Evolutionary conservation across 2,329 filamentous ascomycete genomes (phyloP), one percentile per base, ranked within the genome.

Genomic region (Blastomyces percursus): DNA sequence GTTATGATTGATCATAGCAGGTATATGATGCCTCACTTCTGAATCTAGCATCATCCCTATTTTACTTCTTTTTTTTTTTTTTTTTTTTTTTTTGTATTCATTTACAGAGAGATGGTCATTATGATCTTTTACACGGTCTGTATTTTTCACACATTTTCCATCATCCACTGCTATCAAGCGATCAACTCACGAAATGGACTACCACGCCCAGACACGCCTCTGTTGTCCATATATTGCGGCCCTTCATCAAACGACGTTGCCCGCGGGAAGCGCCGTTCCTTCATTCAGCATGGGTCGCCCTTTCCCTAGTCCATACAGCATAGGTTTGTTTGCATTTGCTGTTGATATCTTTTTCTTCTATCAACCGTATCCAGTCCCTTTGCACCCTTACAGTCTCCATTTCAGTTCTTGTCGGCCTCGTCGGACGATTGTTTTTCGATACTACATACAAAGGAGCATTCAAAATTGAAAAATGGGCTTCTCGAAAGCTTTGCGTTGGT

Each of bases 401-500:
- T 52, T 32, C 27, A 16, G 19, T 6, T 38, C 4, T 21, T 38
- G 9, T 19, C 8, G 11, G 11, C 9, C 32, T 21, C 52, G 35
- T 55, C 52, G 30, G 14, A 30, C 46, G 14, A 30, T 30, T 8
- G 24, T 51, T 27, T 7, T 30, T 50, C 16, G n/a, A 42, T 54
- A 46, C 60, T 19, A 16, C 35, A 19, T n/a, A 5, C 27, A 48
- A 40, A 30, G 19, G 30, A 58, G 16, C 16, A 19, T 16, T 21
- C 42, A 44, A 42, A 21, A 57, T 14, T 9, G 48, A 35, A 64
- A 60, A 44, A 65, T 65, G 63, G 48, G 46, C 14, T 50, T 67
- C 14, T 58, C 63, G 27, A 59, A 65, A 19, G 64, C 64, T 21
- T 60, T 64, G n/a, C 60, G 64, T 16, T 64, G 63, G n/a, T 65